Conservation (phyloP, 192 early-diverging fungal species). For the Coemansia sp. region DNA sequence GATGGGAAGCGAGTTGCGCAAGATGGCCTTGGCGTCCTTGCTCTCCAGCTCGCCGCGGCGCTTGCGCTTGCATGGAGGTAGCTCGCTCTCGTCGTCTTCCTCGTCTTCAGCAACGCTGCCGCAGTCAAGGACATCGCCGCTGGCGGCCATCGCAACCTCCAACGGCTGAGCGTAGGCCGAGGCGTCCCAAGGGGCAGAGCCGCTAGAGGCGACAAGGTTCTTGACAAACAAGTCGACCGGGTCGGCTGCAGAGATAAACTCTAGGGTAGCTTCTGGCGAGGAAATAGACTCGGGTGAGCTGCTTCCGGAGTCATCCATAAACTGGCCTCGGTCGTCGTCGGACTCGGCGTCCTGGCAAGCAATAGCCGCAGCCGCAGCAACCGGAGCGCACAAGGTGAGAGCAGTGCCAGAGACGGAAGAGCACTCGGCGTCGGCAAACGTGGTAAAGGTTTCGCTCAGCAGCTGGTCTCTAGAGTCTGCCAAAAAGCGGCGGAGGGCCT, state of each 20-base stretch:
- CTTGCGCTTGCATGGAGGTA: slow-evolving; percentile 53
- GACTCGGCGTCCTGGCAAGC: slow-evolving; percentile 7
- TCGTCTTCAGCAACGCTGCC: neutral
- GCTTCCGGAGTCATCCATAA: slow-evolving; percentile 24
- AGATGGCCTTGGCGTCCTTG: slow-evolving; percentile 29
- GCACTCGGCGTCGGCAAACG: slow-evolving; percentile 33
- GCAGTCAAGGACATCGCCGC: neutral
- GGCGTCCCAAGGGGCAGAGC: slow-evolving; percentile 24
- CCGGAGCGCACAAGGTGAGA: neutral
- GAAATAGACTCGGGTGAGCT: slow-evolving; percentile 30
- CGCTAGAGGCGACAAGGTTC: slow-evolving; percentile 18
- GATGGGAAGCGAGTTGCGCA: slow-evolving; percentile 27
- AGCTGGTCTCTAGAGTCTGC: slow-evolving; percentile 39
- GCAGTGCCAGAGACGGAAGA: neutral
- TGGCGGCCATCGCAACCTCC: neutral
- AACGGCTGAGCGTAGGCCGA: neutral
- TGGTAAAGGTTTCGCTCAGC: slow-evolving; percentile 44
- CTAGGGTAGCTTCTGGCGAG: slow-evolving; percentile 32
- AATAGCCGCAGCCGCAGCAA: neutral
- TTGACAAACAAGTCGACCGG: slow-evolving; percentile 41
- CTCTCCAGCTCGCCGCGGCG: slow-evolving; percentile 34
- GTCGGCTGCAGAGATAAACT: slow-evolving; percentile 31
- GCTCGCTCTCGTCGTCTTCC: slow-evolving; percentile 19
- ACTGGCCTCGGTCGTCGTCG: slow-evolving; percentile 29
- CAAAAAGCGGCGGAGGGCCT: slow-evolving; percentile 45